phyloP scores from a whole-genome alignment of 1,284 basidiomycete species.

The Clitocybe nebularis region DNA sequence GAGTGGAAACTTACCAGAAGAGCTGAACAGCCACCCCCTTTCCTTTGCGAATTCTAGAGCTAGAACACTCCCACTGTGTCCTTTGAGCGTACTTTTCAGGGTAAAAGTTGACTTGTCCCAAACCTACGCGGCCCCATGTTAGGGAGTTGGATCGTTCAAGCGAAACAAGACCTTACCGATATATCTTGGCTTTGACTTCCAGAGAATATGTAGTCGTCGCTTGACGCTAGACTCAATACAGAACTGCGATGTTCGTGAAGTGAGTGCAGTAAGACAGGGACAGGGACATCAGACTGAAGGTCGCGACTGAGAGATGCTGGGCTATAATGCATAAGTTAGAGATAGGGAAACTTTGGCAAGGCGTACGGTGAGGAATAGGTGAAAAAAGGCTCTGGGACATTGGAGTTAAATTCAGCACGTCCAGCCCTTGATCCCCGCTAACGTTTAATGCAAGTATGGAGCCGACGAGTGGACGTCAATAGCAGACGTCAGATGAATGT shows the following conservation, averaged over 20 bases:
- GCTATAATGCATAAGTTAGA: conserved; percentile 18
- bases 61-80: conserved; percentile 85
- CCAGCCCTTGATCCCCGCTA: no score
- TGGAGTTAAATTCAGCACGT: no score
- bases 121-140: conserved; percentile 61
- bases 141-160: no score
- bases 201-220: conserved; percentile 73
- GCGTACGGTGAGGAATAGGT: conserved; percentile 30
- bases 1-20: conserved; percentile 51
- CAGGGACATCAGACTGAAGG: conserved; percentile 31
- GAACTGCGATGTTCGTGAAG: conserved; percentile 67
- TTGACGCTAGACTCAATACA: conserved; percentile 74
- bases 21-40: conserved; percentile 82
- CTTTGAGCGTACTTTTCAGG: conserved; percentile 69
- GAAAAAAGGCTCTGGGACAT: conserved; percentile 1
- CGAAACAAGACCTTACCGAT: no score
- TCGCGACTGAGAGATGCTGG: conserved; percentile 59
- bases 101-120: conserved; percentile 76
- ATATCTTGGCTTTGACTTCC: conserved; percentile 81
- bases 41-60: conserved; percentile 77
- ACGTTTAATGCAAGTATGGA: no score
- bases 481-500: no score
- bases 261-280: conserved; percentile 59
- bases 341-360: neutral
- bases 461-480: no score